Percentiles rank a stretch among this genome's conserved stretches.
Conservation (phyloP, 2,329 filamentous ascomycete genomes). For the Penicillium sp. region DNA sequence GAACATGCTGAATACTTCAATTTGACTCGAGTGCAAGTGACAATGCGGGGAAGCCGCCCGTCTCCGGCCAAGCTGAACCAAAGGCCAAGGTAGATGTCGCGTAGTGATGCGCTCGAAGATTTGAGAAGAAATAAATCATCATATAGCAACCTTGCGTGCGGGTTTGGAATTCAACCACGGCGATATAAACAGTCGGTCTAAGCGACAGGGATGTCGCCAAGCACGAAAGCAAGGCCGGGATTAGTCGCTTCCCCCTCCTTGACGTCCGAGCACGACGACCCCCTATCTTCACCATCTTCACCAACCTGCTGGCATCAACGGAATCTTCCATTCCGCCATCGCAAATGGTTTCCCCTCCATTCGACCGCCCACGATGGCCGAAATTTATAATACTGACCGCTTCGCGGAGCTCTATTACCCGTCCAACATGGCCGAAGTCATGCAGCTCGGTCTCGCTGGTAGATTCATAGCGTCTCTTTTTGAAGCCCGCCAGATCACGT, state of each 20-base stretch:
- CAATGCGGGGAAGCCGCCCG: neutral
- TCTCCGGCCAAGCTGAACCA: neutral
- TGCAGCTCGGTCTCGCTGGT: slow-evolving; percentile 19
- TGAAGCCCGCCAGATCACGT: slow-evolving; percentile 17
- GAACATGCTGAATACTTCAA: neutral
- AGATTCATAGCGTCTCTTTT: slow-evolving; percentile 19
- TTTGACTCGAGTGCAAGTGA: neutral
- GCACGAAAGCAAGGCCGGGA: neutral
- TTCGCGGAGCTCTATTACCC: slow-evolving; percentile 23
- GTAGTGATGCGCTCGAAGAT: neutral
- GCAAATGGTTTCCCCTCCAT: neutral
- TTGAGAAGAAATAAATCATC: neutral
- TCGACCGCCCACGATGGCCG: slow-evolving; percentile 14
- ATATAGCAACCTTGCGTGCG: neutral
- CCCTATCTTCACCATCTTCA: neutral
- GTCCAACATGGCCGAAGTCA: slow-evolving; percentile 20
- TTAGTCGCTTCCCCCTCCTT: neutral
- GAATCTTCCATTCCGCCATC: neutral
- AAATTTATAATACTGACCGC: slow-evolving; percentile 22
- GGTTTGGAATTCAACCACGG: neutral
- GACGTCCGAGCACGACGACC: neutral
- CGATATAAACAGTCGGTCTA: neutral
- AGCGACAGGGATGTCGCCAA: neutral
- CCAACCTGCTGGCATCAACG: neutral
- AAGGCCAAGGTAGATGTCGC: neutral